phyloP scores from a whole-genome alignment of 352 stramenopile genomes.

The Discostella stelligera region DNA sequence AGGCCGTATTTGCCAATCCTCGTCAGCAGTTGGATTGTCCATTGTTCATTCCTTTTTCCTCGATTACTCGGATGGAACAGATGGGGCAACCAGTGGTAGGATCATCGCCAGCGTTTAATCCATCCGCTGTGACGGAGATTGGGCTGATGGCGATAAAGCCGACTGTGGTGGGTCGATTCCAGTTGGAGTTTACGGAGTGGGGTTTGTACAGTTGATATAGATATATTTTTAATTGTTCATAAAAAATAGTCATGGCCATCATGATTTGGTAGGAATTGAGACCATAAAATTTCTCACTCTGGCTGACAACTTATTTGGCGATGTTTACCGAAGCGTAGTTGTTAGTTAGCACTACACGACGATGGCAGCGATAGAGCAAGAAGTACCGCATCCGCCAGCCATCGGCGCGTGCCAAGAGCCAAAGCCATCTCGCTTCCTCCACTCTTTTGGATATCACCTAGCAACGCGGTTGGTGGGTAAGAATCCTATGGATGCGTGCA shows the following conservation, averaged over 20 bases:
- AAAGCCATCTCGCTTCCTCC: slow-evolving; percentile 9
- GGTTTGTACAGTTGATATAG: slow-evolving; percentile 42
- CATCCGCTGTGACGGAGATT: slow-evolving; percentile 49
- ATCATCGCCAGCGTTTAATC: slow-evolving; percentile 40
- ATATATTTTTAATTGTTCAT: background rate
- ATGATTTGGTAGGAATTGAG: no score
- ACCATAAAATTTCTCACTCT: no score
- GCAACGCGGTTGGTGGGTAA: slow-evolving; percentile 14
- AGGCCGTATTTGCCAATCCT: slow-evolving; percentile 59
- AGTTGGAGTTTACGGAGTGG: slow-evolving; percentile 52
- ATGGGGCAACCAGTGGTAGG: slow-evolving; percentile 47
- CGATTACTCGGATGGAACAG: slow-evolving; percentile 56
- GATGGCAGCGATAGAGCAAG: background rate
- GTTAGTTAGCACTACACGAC: no score
- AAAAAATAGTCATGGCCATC: background rate
- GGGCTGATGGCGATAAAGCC: slow-evolving; percentile 70
- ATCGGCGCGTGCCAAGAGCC: background rate
- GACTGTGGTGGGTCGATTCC: slow-evolving; percentile 54
- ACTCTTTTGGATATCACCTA: slow-evolving; percentile 31
- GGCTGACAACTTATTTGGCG: no score
- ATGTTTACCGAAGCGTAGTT: no score
- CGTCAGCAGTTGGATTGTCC: slow-evolving; percentile 12
- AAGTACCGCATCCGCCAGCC: background rate
- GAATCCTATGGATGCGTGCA: slow-evolving; percentile 3
- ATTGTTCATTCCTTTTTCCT: slow-evolving; percentile 53